Percentiles rank a stretch among this genome's conserved stretches.
phyloP scores from a whole-genome alignment of 352 stramenopile genomes.

The Thraustochytrium striatum region DNA sequence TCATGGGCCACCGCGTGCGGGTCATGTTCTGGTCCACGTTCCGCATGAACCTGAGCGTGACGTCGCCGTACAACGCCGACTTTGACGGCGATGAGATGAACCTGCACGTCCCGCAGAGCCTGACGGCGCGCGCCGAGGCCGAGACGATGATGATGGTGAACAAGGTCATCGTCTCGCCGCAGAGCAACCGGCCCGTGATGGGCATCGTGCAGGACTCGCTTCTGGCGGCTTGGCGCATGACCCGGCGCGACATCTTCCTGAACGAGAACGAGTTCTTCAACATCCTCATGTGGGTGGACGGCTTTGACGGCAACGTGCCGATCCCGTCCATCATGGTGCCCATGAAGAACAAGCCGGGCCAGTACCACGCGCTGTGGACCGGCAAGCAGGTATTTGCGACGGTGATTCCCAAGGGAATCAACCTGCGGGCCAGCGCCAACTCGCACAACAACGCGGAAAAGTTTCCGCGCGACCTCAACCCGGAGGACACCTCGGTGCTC shows the following conservation, averaged over 20 bases:
- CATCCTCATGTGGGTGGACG: constrained; percentile 90
- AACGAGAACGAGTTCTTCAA: constrained; percentile 96
- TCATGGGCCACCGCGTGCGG: constrained; percentile 98
- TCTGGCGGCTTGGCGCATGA: constrained; percentile 94
- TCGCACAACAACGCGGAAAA: constrained; percentile 85
- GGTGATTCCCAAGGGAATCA: constrained; percentile 89
- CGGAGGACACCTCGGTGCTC: constrained; percentile 92
- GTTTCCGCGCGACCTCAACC: constrained; percentile 74
- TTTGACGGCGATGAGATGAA: constrained; percentile 99
- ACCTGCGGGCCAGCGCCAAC: constrained; percentile 88
- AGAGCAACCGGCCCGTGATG: constrained; percentile 98
- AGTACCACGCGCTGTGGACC: constrained; percentile 87
- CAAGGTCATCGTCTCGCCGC: constrained; percentile 95
- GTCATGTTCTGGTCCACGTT: constrained; percentile 99
- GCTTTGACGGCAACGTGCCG: constrained; percentile 94
- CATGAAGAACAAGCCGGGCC: constrained; percentile 55
- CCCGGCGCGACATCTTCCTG: constrained; percentile 95
- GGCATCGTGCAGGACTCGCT: constrained; percentile 97
- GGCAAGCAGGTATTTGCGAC: constrained; percentile 97
- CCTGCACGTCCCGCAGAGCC: constrained; percentile 93
- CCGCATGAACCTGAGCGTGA: constrained; percentile 95
- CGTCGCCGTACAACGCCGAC: constrained; percentile 98
- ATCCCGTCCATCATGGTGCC: constrained; percentile 94
- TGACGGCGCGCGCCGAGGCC: constrained; percentile 91
- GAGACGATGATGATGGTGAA: constrained; percentile 98